Conservation (phyloP, 2,329 filamentous ascomycete genomes). For the Moelleriella libera region DNA sequence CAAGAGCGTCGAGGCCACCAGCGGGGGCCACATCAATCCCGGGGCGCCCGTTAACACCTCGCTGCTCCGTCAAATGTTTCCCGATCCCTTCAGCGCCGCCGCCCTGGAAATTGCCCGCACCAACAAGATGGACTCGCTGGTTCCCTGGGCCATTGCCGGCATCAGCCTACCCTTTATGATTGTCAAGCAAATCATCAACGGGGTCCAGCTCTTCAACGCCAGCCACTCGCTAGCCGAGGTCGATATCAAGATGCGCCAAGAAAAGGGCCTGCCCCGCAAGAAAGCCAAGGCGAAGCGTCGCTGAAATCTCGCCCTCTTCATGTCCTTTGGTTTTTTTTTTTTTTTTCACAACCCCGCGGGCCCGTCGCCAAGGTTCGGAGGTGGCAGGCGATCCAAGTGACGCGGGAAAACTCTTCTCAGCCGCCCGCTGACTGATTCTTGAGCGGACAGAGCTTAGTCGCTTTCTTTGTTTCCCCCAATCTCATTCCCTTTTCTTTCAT, state of each 20-base stretch:
- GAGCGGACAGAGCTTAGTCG: no score
- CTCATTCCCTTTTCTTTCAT: no score
- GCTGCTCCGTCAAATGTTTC: conserved; percentile 61
- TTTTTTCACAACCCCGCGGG: no score
- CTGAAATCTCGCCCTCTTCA: background rate
- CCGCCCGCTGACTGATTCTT: no score
- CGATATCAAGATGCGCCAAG: conserved; percentile 53
- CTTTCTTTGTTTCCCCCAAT: no score
- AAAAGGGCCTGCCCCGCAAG: conserved; percentile 34
- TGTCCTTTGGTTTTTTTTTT: no score
- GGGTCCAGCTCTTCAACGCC: conserved; percentile 87
- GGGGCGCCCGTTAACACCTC: conserved; percentile 58
- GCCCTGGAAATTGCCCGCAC: conserved; percentile 85
- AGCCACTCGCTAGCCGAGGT: conserved; percentile 86
- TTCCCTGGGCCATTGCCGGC: conserved; percentile 57
- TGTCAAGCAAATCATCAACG: conserved; percentile 85
- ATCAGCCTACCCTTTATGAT: conserved; percentile 79
- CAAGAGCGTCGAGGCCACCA: conserved; percentile 40
- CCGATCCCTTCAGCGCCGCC: conserved; percentile 80
- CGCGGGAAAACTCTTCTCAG: no score
- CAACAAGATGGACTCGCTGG: conserved; percentile 74
- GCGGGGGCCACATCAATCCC: conserved; percentile 40
- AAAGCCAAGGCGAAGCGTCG: conserved; percentile 19
- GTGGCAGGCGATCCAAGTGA: no score
- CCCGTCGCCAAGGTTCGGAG: no score